A percentile compares a stretch with the other conserved stretches of the same genome.
Evolutionary conservation across 805 yeast species (phyloP).

Genomic region (Zygoascus tannicola): DNA sequence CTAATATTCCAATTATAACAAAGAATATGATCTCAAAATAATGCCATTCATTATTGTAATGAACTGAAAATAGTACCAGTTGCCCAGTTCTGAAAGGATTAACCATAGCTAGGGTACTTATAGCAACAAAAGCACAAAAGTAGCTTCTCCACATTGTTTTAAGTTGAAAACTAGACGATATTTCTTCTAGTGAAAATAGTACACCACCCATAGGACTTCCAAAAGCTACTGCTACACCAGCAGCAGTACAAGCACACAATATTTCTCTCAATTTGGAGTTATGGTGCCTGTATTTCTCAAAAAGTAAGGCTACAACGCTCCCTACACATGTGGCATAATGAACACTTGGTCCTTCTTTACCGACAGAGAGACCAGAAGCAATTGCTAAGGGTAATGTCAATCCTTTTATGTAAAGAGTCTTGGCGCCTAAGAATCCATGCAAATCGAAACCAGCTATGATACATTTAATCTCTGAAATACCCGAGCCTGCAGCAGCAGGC

Average conservation of each 20-base stretch:
- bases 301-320: conserved; percentile 53
- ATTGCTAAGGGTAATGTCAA: conserved; percentile 82
- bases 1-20: conserved; percentile 73
- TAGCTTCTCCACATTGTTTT: conserved; percentile 85
- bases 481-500: conserved; percentile 94
- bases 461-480: conserved; percentile 93
- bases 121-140: conserved; percentile 83
- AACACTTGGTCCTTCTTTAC: conserved; percentile 97
- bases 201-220: conserved; percentile 98
- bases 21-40: conserved; percentile 71
- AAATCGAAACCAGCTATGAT: conserved; percentile 83
- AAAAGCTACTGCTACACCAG: conserved; percentile 98
- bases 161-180: conserved; percentile 61
- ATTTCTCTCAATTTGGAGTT: conserved; percentile 40
- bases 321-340: conserved; percentile 99
- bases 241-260: conserved; percentile 86
- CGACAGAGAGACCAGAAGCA: conserved; percentile 86
- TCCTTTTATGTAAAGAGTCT: conserved; percentile 66
- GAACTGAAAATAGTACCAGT: conserved; percentile 85
- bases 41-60: conserved; percentile 80
- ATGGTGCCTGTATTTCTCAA: conserved; percentile 31
- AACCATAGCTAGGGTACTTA: conserved; percentile 64
- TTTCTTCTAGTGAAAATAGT: conserved; percentile 84
- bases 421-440: conserved; percentile 64
- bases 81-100: conserved; percentile 95